These are phyloP conservation scores for Nothophytophthora sp. DNA, from an alignment of 352 stramenopile genomes.

Conservation along the genomic window DNA sequence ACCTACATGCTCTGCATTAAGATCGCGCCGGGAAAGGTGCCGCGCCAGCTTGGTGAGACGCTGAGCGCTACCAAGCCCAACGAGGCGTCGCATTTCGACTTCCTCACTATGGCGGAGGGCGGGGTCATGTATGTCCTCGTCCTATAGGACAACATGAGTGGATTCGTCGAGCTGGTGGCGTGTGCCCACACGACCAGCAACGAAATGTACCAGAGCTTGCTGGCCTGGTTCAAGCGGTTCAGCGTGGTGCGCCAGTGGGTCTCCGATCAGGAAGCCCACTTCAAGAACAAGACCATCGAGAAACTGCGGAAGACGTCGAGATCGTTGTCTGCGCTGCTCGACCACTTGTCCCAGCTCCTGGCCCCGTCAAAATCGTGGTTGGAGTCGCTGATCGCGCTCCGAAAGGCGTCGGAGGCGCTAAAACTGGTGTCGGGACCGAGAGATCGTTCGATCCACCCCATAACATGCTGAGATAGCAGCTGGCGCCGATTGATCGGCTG, in stretches of 20 bases:
- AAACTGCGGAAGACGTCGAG: too few relatives aligned
- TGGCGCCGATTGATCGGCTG: too few relatives aligned
- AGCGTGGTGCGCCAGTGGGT: conserved; percentile 25
- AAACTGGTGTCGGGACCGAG: too few relatives aligned
- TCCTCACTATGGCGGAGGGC: conserved; percentile 15
- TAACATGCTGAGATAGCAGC: too few relatives aligned
- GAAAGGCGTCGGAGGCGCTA: too few relatives aligned
- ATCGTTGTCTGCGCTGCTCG: too few relatives aligned
- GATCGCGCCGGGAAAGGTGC: background rate
- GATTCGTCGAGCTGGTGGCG: conserved; percentile 24
- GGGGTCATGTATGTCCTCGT: conserved; percentile 22
- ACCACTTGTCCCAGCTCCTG: too few relatives aligned
- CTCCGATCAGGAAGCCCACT: conserved; percentile 24
- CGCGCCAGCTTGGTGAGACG: conserved; percentile 12
- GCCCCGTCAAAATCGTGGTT: too few relatives aligned
- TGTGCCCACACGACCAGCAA: conserved; percentile 7
- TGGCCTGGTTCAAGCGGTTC: conserved; percentile 35
- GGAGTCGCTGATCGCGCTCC: too few relatives aligned
- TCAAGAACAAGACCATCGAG: conserved; percentile 27
- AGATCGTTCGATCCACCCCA: too few relatives aligned
- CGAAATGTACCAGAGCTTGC: too few relatives aligned
- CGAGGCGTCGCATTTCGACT: conserved; percentile 39
- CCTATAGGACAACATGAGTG: conserved; percentile 28
- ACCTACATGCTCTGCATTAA: conserved; percentile 14
- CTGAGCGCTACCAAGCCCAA: conserved; percentile 29